These are phyloP conservation scores for Candida sp. DNA, from an alignment of 1,139 yeast genomes.

Conservation along the genomic window DNA sequence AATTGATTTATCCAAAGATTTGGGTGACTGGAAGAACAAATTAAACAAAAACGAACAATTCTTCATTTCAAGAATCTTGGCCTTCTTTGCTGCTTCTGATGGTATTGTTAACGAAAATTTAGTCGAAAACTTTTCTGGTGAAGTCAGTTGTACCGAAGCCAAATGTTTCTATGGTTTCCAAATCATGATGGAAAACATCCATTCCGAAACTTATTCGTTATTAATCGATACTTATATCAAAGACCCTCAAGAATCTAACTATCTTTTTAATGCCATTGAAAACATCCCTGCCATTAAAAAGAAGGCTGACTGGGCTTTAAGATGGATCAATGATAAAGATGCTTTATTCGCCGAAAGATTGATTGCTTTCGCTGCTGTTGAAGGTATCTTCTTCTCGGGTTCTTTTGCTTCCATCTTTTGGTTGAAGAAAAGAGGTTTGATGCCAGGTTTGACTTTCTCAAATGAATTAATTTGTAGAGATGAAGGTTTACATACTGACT, in stretches of 20 bases:
- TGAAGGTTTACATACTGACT: slow-evolving; percentile 98
- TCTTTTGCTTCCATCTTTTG: slow-evolving; percentile 98
- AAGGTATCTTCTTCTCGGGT: slow-evolving; percentile 97
- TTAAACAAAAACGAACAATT: slow-evolving; percentile 87
- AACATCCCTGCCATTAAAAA: slow-evolving; percentile 90
- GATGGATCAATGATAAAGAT: slow-evolving; percentile 88
- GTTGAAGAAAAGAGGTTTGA: slow-evolving; percentile 95
- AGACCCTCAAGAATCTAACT: slow-evolving; percentile 89
- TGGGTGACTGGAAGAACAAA: slow-evolving; percentile 83
- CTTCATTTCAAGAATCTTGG: slow-evolving; percentile 87
- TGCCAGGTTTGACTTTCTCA: slow-evolving; percentile 98
- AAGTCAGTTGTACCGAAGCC: slow-evolving; percentile 97
- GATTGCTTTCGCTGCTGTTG: slow-evolving; percentile 98
- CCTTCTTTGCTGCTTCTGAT: slow-evolving; percentile 98
- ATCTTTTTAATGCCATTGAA: slow-evolving; percentile 89
- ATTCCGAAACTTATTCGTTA: slow-evolving; percentile 94
- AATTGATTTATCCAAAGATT: slow-evolving; percentile 91
- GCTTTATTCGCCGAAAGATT: slow-evolving; percentile 93
- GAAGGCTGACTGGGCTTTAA: slow-evolving; percentile 97
- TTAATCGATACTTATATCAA: slow-evolving; percentile 92
- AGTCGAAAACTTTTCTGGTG: slow-evolving; percentile 95
- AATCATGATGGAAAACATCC: slow-evolving; percentile 99
- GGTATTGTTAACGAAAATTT: slow-evolving; percentile 97
- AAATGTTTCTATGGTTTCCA: slow-evolving; percentile 99
- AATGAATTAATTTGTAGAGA: slow-evolving; percentile 97